A percentile compares a stretch with the other conserved stretches of the same genome.
Conservation (phyloP, 257 asterid species). For the Thymus quinquecostatus region DNA sequence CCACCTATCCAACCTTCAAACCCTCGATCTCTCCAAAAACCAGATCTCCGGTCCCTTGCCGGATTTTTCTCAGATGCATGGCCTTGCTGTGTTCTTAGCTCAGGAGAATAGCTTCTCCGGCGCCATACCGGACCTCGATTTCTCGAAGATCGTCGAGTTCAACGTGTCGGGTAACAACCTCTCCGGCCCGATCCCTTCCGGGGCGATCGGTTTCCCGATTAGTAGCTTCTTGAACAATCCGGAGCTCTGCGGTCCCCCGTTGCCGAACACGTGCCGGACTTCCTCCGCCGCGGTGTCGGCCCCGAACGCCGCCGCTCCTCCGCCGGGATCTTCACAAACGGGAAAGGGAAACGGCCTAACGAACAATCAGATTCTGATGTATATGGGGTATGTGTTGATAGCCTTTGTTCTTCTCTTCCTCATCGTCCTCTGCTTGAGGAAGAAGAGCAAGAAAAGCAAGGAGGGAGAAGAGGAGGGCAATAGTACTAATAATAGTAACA, state of each 20-base stretch:
- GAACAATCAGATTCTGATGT: conserved; percentile 61
- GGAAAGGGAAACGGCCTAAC: conserved; percentile 19
- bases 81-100: conserved; percentile 38
- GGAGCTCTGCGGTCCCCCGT: conserved; percentile 51
- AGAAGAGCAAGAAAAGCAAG: conserved; percentile 18
- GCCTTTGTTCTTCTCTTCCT: conserved; percentile 47
- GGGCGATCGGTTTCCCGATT: conserved; percentile 33
- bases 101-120: conserved; percentile 52
- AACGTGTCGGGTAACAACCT: conserved; percentile 55
- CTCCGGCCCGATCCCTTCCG: conserved; percentile 49
- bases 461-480: conserved; percentile 28
- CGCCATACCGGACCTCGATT: conserved; percentile 41
- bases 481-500: neutral
- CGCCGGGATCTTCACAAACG: neutral
- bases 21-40: conserved; percentile 51
- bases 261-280: conserved; percentile 39
- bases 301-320: neutral
- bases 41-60: conserved; percentile 47
- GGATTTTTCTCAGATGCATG: conserved; percentile 40
- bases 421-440: conserved; percentile 42
- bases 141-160: conserved; percentile 37
- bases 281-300: neutral
- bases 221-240: conserved; percentile 49
- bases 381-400: conserved; percentile 55
- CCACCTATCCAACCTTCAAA: conserved; percentile 42